Conservation (phyloP, 2,329 filamentous ascomycete species). For the Westerdykella ornata region DNA sequence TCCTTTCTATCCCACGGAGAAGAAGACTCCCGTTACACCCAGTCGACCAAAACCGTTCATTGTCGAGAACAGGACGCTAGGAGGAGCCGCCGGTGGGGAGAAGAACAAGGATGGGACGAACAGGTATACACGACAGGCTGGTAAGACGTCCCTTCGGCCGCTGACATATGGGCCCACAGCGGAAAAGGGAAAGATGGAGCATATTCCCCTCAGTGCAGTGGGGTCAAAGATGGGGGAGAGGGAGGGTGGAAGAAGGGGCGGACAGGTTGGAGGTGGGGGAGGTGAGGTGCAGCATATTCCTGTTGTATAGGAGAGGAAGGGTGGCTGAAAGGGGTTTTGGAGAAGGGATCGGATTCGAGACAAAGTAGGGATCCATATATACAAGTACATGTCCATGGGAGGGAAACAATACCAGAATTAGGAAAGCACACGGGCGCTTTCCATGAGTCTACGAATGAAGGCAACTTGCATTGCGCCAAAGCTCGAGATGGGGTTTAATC, state of each 20-base stretch:
- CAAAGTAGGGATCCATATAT: too few relatives aligned
- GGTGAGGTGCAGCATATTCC: constrained; percentile 14
- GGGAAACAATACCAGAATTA: too few relatives aligned
- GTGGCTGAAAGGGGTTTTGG: too few relatives aligned
- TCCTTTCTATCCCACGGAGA: constrained; percentile 13
- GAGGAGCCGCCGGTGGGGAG: constrained; percentile 26
- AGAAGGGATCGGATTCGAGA: too few relatives aligned
- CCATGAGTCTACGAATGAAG: too few relatives aligned
- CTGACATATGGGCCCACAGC: constrained; percentile 23
- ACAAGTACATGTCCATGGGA: too few relatives aligned
- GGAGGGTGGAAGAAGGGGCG: neutral
- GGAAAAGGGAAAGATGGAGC: constrained; percentile 20
- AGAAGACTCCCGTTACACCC: constrained; percentile 25
- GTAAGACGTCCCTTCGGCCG: constrained; percentile 20
- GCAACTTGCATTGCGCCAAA: too few relatives aligned
- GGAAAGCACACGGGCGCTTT: too few relatives aligned
- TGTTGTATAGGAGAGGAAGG: constrained; percentile 1
- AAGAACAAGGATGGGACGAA: too few relatives aligned
- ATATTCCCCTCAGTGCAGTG: neutral
- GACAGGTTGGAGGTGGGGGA: neutral
- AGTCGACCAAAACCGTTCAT: constrained; percentile 19
- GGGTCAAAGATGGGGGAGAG: neutral
- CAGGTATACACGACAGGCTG: constrained; percentile 23
- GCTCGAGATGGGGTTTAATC: too few relatives aligned
- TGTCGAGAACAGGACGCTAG: constrained; percentile 7